Percentiles rank a stretch among this genome's conserved stretches.
Conservation (phyloP, 73 alveolate genomes). For the Symbiodinium pilosum region DNA sequence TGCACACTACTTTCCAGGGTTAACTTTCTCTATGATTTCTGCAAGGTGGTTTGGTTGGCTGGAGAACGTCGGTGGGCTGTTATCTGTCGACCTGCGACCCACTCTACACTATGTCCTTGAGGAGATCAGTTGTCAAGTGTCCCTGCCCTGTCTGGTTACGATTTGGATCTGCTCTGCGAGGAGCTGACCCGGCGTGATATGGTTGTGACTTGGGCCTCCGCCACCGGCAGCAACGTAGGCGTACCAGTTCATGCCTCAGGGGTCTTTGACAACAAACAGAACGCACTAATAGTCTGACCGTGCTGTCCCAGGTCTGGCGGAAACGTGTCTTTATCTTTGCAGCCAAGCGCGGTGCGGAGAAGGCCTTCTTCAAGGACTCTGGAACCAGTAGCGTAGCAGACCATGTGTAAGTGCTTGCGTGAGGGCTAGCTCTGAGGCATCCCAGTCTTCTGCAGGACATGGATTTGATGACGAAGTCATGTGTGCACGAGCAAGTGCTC, state of each 20-base stretch:
- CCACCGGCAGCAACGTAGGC: not conserved
- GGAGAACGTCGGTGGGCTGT: not conserved
- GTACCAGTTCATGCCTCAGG: not conserved
- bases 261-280: not conserved
- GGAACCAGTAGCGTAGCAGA: no score
- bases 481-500: not conserved
- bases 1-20: not conserved
- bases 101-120: no score
- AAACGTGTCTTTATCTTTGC: not conserved
- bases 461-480: not conserved
- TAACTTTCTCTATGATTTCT: not conserved
- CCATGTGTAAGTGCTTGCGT: not conserved
- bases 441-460: not conserved
- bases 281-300: not conserved
- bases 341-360: not conserved
- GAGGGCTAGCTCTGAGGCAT: not conserved
- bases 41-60: no score
- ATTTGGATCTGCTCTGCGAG: no score
- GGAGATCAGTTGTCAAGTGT: no score
- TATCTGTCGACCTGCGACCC: not conserved
- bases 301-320: not conserved
- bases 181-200: not conserved
- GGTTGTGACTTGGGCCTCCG: not conserved
- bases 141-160: no score
- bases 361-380: not conserved